Percentiles rank a stretch among this genome's conserved stretches.
phyloP scores from a whole-genome alignment of 352 stramenopile genomes.

The Saprolegnia parasitica region DNA sequence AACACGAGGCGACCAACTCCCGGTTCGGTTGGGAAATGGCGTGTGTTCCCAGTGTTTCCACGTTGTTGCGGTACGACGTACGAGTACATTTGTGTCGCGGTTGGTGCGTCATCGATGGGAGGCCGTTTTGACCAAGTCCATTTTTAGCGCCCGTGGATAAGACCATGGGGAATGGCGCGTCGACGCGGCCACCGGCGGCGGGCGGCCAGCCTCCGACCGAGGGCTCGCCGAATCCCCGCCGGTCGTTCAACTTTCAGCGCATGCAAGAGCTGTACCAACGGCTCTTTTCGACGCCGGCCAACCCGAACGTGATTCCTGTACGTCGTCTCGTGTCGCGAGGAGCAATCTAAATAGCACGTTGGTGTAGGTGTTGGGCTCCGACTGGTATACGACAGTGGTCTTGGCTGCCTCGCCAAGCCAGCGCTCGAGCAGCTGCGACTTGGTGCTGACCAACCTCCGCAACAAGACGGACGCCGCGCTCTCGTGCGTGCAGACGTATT shows the following conservation, averaged over 20 bases:
- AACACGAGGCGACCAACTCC: too few relatives aligned
- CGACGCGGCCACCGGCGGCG: not conserved
- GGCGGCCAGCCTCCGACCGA: not conserved
- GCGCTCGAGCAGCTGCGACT: not conserved
- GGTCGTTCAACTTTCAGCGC: conserved; percentile 10
- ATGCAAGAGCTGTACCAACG: conserved; percentile 13
- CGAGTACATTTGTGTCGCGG: too few relatives aligned
- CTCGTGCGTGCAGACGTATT: conserved; percentile 7
- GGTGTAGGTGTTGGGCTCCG: not conserved
- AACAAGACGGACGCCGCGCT: conserved; percentile 13
- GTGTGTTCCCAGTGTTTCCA: too few relatives aligned
- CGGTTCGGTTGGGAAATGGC: too few relatives aligned
- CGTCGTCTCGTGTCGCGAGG: too few relatives aligned
- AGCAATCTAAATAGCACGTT: too few relatives aligned
- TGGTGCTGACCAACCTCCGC: conserved; percentile 6
- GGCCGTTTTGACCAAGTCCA: not conserved
- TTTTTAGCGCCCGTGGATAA: not conserved
- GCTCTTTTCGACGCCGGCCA: conserved; percentile 8
- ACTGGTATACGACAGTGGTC: not conserved
- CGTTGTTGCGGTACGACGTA: too few relatives aligned
- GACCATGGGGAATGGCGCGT: conserved; percentile 12
- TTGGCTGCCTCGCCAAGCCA: not conserved
- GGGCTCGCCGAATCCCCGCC: not conserved
- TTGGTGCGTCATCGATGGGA: too few relatives aligned
- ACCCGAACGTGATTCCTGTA: conserved; percentile 13